A percentile compares a stretch with the other conserved stretches of the same genome.
Evolutionary conservation across 1,139 yeast genomes (phyloP).

Genomic region (Geotrichum histeridarum): DNA sequence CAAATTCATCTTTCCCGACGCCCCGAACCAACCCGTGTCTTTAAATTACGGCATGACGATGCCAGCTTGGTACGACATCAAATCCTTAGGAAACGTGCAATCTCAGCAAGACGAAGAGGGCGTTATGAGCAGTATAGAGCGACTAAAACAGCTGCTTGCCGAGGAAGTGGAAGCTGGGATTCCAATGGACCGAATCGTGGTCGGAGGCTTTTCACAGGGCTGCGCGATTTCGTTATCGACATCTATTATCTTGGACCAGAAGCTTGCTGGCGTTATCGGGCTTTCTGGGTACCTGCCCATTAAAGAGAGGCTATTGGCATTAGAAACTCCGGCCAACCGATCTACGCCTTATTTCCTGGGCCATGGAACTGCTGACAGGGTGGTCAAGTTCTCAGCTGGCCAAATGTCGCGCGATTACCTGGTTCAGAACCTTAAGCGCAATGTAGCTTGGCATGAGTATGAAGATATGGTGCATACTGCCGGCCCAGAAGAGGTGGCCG

Average conservation of each 20-base stretch:
- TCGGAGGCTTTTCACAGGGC: constrained; percentile 96
- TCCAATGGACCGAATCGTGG: constrained; percentile 61
- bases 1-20: constrained; percentile 85
- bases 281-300: constrained; percentile 76
- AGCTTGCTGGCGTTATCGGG: constrained; percentile 73
- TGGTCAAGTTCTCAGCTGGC: constrained; percentile 52
- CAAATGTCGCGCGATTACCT: constrained; percentile 38
- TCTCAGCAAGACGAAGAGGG: constrained; percentile 60
- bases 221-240: constrained; percentile 71
- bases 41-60: constrained; percentile 60
- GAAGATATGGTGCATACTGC: constrained; percentile 64
- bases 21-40: constrained; percentile 68
- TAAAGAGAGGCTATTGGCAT: constrained; percentile 34
- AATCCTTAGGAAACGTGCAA: constrained; percentile 47
- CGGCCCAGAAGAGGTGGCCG: constrained; percentile 60
- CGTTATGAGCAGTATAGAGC: constrained; percentile 51
- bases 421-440: constrained; percentile 48
- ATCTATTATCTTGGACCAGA: constrained; percentile 41
- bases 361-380: constrained; percentile 76
- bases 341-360: constrained; percentile 81
- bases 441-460: constrained; percentile 56
- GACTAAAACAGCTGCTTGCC: constrained; percentile 50
- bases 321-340: constrained; percentile 42
- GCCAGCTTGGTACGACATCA: constrained; percentile 89
- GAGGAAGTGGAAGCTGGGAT: constrained; percentile 64